phyloP scores from a whole-genome alignment of 164 flowering plant genomes.

The Annona cherimola region DNA sequence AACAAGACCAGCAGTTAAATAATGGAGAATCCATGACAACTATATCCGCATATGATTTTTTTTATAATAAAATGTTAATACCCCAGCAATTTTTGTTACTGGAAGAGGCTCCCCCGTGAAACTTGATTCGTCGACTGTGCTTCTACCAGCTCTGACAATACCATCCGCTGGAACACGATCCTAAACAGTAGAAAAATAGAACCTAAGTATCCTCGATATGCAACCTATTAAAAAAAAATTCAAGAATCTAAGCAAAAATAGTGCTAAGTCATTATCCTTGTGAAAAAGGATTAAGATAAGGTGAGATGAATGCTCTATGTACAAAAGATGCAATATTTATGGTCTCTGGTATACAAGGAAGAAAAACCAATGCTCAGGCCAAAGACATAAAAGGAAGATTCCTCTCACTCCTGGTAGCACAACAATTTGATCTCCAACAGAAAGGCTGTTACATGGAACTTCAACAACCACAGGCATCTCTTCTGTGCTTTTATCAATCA shows the following conservation, averaged over 20 bases:
- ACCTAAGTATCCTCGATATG: neutral
- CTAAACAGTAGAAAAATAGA: conserved; percentile 30
- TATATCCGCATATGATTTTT: too few relatives aligned
- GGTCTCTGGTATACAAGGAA: neutral
- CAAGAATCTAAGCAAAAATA: neutral
- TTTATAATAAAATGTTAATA: conserved; percentile 13
- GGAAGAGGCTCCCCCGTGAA: conserved; percentile 98
- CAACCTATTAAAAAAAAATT: neutral
- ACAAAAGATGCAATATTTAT: neutral
- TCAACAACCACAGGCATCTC: conserved; percentile 53
- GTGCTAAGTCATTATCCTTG: neutral
- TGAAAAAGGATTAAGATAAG: neutral
- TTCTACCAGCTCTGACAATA: conserved; percentile 86
- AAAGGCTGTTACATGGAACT: conserved; percentile 73
- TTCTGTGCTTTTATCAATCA: conserved; percentile 43
- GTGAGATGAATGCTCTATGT: neutral
- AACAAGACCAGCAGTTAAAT: neutral
- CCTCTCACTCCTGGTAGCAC: conserved; percentile 88
- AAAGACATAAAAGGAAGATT: neutral
- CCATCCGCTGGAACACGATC: conserved; percentile 99
- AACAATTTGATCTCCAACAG: conserved; percentile 76
- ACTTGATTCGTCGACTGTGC: conserved; percentile 94
- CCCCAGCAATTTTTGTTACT: conserved; percentile 89
- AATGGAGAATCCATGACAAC: too few relatives aligned
- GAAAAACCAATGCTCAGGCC: neutral